A percentile compares a stretch with the other conserved stretches of the same genome.
Evolutionary conservation across 2,329 filamentous ascomycete genomes (phyloP).

Genomic region (Penicillium sp.): DNA sequence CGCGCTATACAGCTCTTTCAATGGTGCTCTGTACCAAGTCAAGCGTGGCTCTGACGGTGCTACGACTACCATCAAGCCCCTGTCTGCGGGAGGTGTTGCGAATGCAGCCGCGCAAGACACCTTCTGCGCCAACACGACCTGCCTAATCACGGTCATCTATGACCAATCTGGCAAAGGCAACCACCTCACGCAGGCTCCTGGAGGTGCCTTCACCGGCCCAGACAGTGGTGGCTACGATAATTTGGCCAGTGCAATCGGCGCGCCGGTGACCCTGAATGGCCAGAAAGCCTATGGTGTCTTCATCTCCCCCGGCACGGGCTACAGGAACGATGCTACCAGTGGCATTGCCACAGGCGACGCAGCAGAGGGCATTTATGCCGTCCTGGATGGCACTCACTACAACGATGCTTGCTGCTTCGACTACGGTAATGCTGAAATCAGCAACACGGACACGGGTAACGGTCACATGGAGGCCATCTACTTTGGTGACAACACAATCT

Average conservation of each 20-base stretch:
- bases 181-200: conserved; percentile 64
- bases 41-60: conserved; percentile 55
- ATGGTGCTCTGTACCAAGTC: conserved; percentile 61
- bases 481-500: conserved; percentile 58
- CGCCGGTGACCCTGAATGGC: conserved; percentile 63
- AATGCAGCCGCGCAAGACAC: conserved; percentile 62
- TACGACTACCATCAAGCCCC: conserved; percentile 53
- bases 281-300: conserved; percentile 67
- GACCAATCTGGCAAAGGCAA: conserved; percentile 66
- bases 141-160: conserved; percentile 65
- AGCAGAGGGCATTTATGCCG: conserved; percentile 45
- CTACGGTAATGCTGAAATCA: conserved; percentile 61
- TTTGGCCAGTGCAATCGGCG: conserved; percentile 60
- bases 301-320: conserved; percentile 62
- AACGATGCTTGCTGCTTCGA: conserved; percentile 50
- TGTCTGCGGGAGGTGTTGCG: conserved; percentile 63
- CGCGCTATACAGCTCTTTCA: conserved; percentile 59
- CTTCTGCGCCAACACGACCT: conserved; percentile 64
- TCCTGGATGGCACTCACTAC: conserved; percentile 39
- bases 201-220: conserved; percentile 60
- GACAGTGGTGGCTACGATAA: conserved; percentile 61
- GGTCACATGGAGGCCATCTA: conserved; percentile 72
- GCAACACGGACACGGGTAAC: conserved; percentile 56
- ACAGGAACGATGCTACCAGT: conserved; percentile 59
- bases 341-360: conserved; percentile 59